Base-by-base conservation (phyloP, 2,329 filamentous ascomycete species). In the Penicillium expansum region DNA sequence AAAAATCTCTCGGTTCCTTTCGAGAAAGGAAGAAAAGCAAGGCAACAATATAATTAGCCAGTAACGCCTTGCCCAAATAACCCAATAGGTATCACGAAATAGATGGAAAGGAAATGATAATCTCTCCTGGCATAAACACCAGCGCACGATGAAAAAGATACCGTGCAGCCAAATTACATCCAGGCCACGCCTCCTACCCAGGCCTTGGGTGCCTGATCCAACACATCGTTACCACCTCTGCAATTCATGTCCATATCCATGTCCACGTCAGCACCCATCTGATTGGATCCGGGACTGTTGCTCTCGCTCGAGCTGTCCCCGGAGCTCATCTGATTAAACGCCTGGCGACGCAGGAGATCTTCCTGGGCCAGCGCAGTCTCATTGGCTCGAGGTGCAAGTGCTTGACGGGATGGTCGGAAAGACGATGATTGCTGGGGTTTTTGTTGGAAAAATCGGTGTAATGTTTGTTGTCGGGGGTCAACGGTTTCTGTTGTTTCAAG, bases 391-490 rank as follows among this genome's bases (percentile, higher is more conserved):
- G 64, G 62, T 6, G 62, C 64, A 11, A 67, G 59, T 3, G 64
- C 55, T 48, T 65, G 55, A 14, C 60, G 65, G 18, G 56, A 62
- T 51, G 50, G 64, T 59, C 56, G 58, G 47, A 57, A 63, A 27
- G 49, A 52, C 20, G 54, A 63, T 39, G 20, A 48, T 52, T 48
- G 58, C 56, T 54, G 69, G 53, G 32, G 60, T 38, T 48, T 64
- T 59, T 48, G 64, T 37, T 72, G 72, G 61, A 77, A 77, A 65
- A 77, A 77, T 48, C 68, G 71, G 41, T 69, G 67, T 38, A 77
- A 57, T 29, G 74, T 74, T 61, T 75, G 73, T 48, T 77, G 75
- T 22, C 72, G 73, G 18, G 74, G 70, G 59, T 77, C 75, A 29
- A 70, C 41, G 3, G 58, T 62, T 47, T 72, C 68, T 33, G 67